Base-by-base conservation (phyloP, 2,329 filamentous ascomycete genomes). In the Fusarium sp. region DNA sequence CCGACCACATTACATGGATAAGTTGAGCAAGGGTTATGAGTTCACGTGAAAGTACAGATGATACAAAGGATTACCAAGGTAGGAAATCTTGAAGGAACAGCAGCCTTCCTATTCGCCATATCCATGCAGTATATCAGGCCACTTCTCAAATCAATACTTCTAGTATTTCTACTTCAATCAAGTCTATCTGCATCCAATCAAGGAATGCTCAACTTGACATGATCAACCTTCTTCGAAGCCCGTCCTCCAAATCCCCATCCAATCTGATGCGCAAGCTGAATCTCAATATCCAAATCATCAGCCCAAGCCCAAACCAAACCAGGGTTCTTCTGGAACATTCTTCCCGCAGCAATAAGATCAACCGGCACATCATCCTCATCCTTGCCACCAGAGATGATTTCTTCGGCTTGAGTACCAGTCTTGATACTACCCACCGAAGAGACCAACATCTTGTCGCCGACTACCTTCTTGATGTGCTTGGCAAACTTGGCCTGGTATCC, bases 401-500 rank as follows among this genome's bases (percentile, higher is more conserved):
- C 79, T 69, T 88, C 80, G 0, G 86, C 86, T 11, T 82, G 73
- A 3, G 70, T 76, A 0, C 82, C 86, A 1, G 65, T 80, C 24
- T 75, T 82, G 70, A 88, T 87, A n/a, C 73, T 80, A 0, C 86
- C 86, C 0, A 88, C 86, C 0, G 84, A 74, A 12, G 80, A 80
- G 27, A 86, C 79, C 0, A 84, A 57, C 69, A 84, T 46, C 56
- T 75, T 89, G 62, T 91, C 88, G 0, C 90, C 91, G 1, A 94
- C 87, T 2, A 86, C 90, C 71, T 89, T 86, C 82, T 94, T 94
- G 59, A 94, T 87, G 7, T 86, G 84, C 75, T 90, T 87, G 0
- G 93, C 89, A 71, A 94, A 91, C 0, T 85, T 87, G 1, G 86
- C 90, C 79, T 95, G 92, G 80, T 94, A 94, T 0, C 84, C 91